Conservation (phyloP, 352 stramenopile species). For the Phytophthora uliginosa region DNA sequence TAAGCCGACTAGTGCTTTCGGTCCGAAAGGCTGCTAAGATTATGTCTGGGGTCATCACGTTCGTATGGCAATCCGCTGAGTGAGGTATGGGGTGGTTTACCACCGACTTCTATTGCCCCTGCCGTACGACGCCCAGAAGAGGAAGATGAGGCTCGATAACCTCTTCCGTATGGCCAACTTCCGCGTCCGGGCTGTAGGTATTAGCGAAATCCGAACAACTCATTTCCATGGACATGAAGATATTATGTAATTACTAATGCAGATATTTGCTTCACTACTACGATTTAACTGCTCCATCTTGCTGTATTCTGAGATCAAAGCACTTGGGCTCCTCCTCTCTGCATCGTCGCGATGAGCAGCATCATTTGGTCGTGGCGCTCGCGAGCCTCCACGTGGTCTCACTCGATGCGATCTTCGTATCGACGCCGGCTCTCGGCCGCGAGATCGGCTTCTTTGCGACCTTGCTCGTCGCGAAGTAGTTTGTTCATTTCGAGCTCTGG, state of each 20-base stretch:
- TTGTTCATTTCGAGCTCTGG: not conserved
- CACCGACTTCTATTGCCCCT: not conserved
- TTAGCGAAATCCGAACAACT: slow-evolving; percentile 6
- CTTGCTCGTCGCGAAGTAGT: not conserved
- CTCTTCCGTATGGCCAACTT: not conserved
- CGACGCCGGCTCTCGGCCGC: not conserved
- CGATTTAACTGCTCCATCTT: too few relatives aligned
- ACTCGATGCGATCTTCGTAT: not conserved
- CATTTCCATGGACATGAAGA: slow-evolving; percentile 1
- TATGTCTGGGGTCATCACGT: not conserved
- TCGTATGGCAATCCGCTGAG: not conserved
- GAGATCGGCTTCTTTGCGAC: not conserved
- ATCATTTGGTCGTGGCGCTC: slow-evolving; percentile 3
- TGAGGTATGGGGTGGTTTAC: slow-evolving; percentile 6
- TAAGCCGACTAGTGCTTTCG: not conserved
- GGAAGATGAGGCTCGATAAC: not conserved
- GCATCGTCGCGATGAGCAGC: not conserved
- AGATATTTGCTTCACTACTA: not conserved
- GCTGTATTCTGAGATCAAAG: too few relatives aligned
- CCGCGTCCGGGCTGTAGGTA: not conserved
- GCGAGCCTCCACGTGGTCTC: not conserved
- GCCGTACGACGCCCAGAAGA: not conserved
- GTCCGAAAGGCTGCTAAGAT: not conserved
- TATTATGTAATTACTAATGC: not conserved
- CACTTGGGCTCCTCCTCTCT: not conserved